phyloP scores from a whole-genome alignment of 2,329 filamentous ascomycete genomes.

The Clarireedia hainanense region DNA sequence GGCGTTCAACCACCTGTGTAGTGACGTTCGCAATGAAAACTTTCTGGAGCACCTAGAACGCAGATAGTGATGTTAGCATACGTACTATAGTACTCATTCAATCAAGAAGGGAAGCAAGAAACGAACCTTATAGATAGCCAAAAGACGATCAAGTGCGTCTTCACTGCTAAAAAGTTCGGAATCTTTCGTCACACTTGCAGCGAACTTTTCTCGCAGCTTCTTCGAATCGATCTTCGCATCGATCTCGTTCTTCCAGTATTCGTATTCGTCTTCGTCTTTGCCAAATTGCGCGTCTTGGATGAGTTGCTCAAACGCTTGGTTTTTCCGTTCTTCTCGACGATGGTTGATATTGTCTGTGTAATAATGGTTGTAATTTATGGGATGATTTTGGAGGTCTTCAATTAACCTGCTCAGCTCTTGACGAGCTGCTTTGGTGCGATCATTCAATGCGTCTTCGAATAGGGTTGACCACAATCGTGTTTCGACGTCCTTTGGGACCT shows the following conservation, averaged over 20 bases:
- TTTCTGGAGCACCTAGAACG: constrained; percentile 25
- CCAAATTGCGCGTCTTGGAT: not conserved
- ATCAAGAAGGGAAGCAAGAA: not conserved
- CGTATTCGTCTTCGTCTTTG: not conserved
- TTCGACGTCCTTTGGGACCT: constrained; percentile 4
- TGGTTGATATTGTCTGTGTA: constrained; percentile 29
- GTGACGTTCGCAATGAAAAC: constrained; percentile 30
- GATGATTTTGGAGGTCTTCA: constrained; percentile 25
- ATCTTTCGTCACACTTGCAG: constrained; percentile 12
- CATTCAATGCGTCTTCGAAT: not conserved
- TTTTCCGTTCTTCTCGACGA: constrained; percentile 10
- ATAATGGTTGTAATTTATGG: constrained; percentile 33
- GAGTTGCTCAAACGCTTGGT: not conserved
- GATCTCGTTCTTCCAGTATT: not conserved
- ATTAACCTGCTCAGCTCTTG: constrained; percentile 8
- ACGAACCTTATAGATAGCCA: constrained; percentile 30
- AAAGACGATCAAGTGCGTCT: constrained; percentile 26
- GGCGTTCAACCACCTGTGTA: constrained; percentile 25
- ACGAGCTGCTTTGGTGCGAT: not conserved
- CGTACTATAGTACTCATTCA: not conserved
- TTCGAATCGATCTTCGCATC: not conserved
- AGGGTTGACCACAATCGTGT: constrained; percentile 3
- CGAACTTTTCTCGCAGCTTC: not conserved
- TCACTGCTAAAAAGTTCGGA: constrained; percentile 27
- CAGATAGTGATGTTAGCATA: not conserved